Evolutionary conservation across 768 basidiomycete genomes (phyloP).

Genomic region (Trametes villosa): DNA sequence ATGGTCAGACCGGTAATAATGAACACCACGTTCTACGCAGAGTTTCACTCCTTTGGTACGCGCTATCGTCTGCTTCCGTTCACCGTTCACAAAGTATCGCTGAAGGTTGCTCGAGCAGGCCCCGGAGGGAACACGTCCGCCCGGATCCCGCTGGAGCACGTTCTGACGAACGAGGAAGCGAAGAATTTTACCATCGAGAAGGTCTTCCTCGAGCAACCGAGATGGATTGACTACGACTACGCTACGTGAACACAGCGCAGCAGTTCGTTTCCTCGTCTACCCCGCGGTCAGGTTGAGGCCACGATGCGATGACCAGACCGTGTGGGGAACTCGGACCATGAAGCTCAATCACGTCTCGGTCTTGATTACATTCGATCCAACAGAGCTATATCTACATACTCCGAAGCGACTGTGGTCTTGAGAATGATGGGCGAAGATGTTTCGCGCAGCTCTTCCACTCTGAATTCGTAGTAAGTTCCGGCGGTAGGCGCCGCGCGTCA

Average conservation of each 20-base stretch:
- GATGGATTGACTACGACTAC: conserved; percentile 62
- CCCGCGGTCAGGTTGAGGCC: too few species aligned
- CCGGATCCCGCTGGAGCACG: conserved; percentile 51
- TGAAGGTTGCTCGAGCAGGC: conserved; percentile 42
- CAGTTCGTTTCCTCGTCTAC: too few species aligned
- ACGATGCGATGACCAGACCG: too few species aligned
- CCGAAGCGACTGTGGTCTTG: neutral
- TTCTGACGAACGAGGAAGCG: conserved; percentile 47
- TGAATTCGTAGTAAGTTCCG: too few species aligned
- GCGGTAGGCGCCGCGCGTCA: too few species aligned
- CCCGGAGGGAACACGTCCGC: conserved; percentile 54
- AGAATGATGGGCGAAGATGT: neutral
- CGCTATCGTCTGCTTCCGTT: too few species aligned
- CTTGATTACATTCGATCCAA: neutral
- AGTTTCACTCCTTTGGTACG: conserved; percentile 56
- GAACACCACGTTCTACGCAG: conserved; percentile 62
- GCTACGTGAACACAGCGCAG: conserved; percentile 32
- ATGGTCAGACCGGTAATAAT: conserved; percentile 47
- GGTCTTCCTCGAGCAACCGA: conserved; percentile 54
- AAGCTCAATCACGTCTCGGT: neutral
- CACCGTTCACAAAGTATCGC: too few species aligned
- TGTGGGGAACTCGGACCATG: too few species aligned
- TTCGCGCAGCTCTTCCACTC: neutral
- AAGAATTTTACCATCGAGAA: conserved; percentile 47
- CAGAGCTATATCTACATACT: neutral